Percentiles rank a stretch among this genome's conserved stretches.
Conservation (phyloP, 2,329 filamentous ascomycete genomes). For the Apiospora kogelbergensis region DNA sequence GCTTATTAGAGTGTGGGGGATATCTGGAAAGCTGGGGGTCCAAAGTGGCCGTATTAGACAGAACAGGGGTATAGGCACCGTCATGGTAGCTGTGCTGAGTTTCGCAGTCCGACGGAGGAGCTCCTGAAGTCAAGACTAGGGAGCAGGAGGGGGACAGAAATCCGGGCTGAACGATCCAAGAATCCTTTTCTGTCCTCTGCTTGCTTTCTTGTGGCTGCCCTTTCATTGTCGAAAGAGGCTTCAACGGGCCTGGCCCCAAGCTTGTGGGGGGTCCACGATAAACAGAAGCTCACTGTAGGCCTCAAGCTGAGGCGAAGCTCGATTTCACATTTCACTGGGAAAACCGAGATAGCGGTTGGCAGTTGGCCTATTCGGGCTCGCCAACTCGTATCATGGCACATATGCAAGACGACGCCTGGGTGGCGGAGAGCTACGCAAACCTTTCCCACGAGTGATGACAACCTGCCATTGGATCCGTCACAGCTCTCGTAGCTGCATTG, state of each 20-base stretch:
- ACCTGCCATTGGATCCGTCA: not conserved
- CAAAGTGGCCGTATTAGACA: not conserved
- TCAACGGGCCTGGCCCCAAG: not conserved
- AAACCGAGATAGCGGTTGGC: not conserved
- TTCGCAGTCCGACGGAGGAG: not conserved
- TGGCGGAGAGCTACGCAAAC: conserved; percentile 1
- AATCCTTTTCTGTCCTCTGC: not conserved
- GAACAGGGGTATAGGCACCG: not conserved
- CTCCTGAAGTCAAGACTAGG: not conserved
- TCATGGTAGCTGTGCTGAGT: conserved; percentile 9
- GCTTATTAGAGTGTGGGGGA: not conserved
- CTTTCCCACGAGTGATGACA: not conserved
- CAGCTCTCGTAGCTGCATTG: not conserved
- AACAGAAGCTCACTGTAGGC: not conserved
- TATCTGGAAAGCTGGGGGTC: not conserved
- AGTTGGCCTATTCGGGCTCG: not conserved
- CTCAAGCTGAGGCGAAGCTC: too few species aligned
- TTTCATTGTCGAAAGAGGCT: not conserved
- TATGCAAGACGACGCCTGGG: conserved; percentile 2
- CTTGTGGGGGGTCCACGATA: not conserved
- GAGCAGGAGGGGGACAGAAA: not conserved
- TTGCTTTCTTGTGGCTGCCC: not conserved
- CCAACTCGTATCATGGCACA: not conserved
- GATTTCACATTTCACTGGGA: too few species aligned
- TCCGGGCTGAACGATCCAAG: not conserved